Evolutionary conservation across 805 yeast species (phyloP).

Genomic region (Sugiyamaella chiloensis): DNA sequence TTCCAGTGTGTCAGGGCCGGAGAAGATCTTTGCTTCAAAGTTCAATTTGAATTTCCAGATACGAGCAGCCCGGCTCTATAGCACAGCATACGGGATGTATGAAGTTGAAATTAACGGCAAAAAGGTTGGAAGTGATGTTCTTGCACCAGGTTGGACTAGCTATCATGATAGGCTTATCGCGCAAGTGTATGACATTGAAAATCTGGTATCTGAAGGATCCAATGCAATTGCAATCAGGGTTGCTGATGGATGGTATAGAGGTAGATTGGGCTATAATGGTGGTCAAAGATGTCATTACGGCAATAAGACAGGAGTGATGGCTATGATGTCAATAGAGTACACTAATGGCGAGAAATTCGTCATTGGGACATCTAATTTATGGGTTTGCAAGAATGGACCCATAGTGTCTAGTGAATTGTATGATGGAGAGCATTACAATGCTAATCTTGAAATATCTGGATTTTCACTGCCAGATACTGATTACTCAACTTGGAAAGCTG

Average conservation of each 20-base stretch:
- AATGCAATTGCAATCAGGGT: conserved; percentile 24
- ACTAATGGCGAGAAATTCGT: conserved; percentile 18
- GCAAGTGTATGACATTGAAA: conserved; percentile 26
- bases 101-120: conserved; percentile 28
- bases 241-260: conserved; percentile 31
- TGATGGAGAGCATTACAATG: conserved; percentile 30
- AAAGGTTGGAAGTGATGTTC: conserved; percentile 22
- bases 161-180: conserved; percentile 26
- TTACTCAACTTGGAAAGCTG: not conserved
- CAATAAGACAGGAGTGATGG: conserved; percentile 21
- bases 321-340: conserved; percentile 22
- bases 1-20: not conserved
- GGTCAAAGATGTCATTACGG: conserved; percentile 28
- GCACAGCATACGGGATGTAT: conserved; percentile 28
- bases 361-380: conserved; percentile 24
- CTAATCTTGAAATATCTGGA: conserved; percentile 20
- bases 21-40: conserved; percentile 6
- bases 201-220: conserved; percentile 10
- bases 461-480: conserved; percentile 19
- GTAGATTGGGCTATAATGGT: conserved; percentile 29
- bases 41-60: not conserved
- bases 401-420: conserved; percentile 25
- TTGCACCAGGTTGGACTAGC: conserved; percentile 32
- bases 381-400: conserved; percentile 26
- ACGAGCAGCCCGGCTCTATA: conserved; percentile 18